Evolutionary conservation across 306 rosid genomes (phyloP).

Genomic region (Pyrus communis): DNA sequence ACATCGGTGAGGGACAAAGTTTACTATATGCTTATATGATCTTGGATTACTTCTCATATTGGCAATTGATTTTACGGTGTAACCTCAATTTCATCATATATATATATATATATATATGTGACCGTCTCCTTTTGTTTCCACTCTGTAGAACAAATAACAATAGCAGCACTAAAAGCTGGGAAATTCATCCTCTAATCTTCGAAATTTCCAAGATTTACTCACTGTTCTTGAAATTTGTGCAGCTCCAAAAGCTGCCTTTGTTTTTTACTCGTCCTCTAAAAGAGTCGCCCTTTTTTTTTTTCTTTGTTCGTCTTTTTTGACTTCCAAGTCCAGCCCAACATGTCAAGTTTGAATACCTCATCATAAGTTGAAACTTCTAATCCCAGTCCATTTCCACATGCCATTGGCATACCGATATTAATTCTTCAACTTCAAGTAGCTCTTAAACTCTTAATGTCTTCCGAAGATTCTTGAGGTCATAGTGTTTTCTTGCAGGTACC

Average conservation of each 20-base stretch:
- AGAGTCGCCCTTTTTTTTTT: background rate
- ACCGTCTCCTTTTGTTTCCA: constrained; percentile 28
- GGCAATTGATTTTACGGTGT: too few relatives aligned
- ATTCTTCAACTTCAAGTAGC: background rate
- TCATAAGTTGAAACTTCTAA: constrained; percentile 12
- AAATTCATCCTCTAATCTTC: constrained; percentile 19
- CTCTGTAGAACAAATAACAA: constrained; percentile 7
- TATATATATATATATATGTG: too few relatives aligned
- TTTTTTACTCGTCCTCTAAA: background rate
- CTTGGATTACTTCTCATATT: too few relatives aligned
- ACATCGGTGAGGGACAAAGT: too few relatives aligned
- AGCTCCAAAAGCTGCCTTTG: constrained; percentile 14
- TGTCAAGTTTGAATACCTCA: constrained; percentile 18
- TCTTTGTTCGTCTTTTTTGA: constrained; percentile 23
- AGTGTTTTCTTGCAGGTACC: background rate
- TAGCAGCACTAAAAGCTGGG: constrained; percentile 7
- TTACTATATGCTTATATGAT: too few relatives aligned
- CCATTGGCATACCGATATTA: background rate
- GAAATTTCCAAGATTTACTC: constrained; percentile 13
- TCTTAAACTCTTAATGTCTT: background rate
- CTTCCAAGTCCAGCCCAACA: constrained; percentile 18
- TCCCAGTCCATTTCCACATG: background rate
- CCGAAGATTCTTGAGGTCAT: background rate
- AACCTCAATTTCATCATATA: too few relatives aligned
- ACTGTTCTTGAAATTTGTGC: constrained; percentile 26